Evolutionary conservation across 805 yeast species (phyloP).

Genomic region (Alloascoidea africana): DNA sequence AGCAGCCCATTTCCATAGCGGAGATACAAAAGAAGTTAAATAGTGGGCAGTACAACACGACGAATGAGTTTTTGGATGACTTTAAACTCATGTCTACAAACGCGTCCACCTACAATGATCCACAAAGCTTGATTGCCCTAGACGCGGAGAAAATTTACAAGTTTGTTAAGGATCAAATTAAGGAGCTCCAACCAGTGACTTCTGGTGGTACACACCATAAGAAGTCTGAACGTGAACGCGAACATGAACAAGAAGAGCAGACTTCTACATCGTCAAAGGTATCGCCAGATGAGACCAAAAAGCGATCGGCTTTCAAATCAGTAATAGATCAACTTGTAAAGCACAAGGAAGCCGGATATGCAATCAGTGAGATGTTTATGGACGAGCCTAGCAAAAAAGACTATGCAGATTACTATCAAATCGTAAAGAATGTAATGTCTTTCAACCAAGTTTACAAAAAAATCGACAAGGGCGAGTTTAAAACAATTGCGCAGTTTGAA

Average conservation of each 20-base stretch:
- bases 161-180: constrained; percentile 36
- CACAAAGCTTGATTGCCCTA: constrained; percentile 44
- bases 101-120: constrained; percentile 61
- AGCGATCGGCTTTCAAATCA: constrained; percentile 4
- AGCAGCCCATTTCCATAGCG: constrained; percentile 50
- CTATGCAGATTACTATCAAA: constrained; percentile 69
- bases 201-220: neutral
- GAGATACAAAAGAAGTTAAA: constrained; percentile 41
- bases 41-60: constrained; percentile 18
- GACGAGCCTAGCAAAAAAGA: constrained; percentile 54
- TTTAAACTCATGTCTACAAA: constrained; percentile 53
- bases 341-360: constrained; percentile 30
- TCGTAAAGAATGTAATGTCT: constrained; percentile 63
- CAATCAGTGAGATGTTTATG: constrained; percentile 55
- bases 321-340: constrained; percentile 24
- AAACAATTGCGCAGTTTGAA: constrained; percentile 41
- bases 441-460: constrained; percentile 40
- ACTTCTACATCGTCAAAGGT: constrained; percentile 3
- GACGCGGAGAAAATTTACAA: constrained; percentile 45
- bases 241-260: neutral
- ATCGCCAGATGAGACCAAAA: constrained; percentile 2
- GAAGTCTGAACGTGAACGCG: no score
- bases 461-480: constrained; percentile 35
- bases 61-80: constrained; percentile 36
- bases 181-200: constrained; percentile 14